Evolutionary conservation across 2,329 filamentous ascomycete species (phyloP).

Genomic region (Drechmeria coniospora): DNA sequence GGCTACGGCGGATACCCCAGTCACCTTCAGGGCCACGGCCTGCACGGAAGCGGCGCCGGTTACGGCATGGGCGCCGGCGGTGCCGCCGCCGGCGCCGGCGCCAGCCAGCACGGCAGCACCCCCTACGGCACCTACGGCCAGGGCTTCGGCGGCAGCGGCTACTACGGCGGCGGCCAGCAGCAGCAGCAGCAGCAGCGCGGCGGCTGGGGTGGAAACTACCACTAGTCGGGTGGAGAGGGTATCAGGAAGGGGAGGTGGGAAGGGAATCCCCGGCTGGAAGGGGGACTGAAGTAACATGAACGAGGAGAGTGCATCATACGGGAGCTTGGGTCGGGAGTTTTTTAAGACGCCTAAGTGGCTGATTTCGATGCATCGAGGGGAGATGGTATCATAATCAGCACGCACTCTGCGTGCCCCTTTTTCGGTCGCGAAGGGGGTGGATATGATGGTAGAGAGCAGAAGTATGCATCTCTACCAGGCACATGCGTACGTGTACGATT

Average conservation of each 20-base stretch:
- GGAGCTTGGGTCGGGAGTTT: conserved; percentile 5
- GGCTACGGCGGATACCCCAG: conserved; percentile 38
- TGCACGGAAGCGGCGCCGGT: conserved; percentile 37
- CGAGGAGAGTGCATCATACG: conserved; percentile 5
- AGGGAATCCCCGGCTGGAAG: conserved; percentile 4
- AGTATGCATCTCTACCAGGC: conserved; percentile 5
- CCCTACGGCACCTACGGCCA: conserved; percentile 39
- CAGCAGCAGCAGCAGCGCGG: conserved; percentile 30
- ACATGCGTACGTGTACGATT: conserved; percentile 22
- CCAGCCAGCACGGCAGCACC: conserved; percentile 35
- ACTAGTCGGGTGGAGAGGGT: conserved; percentile 24
- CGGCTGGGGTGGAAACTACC: conserved; percentile 47
- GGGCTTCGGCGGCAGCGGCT: conserved; percentile 30
- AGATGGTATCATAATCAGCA: conserved; percentile 16
- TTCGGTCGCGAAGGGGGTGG: conserved; percentile 3
- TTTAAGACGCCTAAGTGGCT: conserved; percentile 3
- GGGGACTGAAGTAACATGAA: conserved; percentile 2
- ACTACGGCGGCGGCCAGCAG: conserved; percentile 25
- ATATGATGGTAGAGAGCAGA: conserved; percentile 3
- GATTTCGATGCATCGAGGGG: conserved; percentile 8
- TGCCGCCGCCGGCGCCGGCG: conserved; percentile 30
- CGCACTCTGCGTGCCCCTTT: conserved; percentile 11
- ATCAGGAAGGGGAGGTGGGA: conserved; percentile 12
- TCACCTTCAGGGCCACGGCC: conserved; percentile 35
- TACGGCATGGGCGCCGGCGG: conserved; percentile 39